Percentiles rank a stretch among this genome's conserved stretches.
Conservation (phyloP, 2,329 filamentous ascomycete species). For the Trichoderma sp. region DNA sequence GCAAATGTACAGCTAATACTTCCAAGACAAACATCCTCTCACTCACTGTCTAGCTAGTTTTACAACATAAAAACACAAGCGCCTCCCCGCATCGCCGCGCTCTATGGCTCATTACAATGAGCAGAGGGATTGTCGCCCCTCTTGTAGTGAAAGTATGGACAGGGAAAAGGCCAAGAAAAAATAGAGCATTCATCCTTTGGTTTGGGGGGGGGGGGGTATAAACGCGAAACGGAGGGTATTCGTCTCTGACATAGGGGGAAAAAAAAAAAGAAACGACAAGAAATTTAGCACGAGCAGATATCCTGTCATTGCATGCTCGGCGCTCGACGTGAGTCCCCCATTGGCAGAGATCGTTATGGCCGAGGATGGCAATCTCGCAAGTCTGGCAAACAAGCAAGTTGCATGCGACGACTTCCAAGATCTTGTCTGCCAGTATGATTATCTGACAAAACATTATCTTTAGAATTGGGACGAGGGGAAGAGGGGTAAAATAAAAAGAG, state of each 20-base stretch:
- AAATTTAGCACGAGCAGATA: conserved; percentile 15
- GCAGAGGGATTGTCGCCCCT: conserved; percentile 7
- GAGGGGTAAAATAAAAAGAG: background rate
- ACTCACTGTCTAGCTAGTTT: conserved; percentile 21
- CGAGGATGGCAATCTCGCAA: background rate
- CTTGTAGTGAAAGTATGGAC: conserved; percentile 23
- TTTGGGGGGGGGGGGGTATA: too few species aligned
- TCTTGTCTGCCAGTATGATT: background rate
- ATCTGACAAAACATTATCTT: background rate
- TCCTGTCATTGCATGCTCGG: conserved; percentile 24
- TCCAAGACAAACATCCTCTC: conserved; percentile 18
- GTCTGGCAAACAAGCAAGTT: background rate
- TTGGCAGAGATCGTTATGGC: background rate
- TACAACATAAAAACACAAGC: conserved; percentile 24
- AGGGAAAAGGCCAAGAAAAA: conserved; percentile 15
- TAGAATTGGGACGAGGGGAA: background rate
- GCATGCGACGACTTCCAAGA: background rate
- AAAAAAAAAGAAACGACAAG: conserved; percentile 15
- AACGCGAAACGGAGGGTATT: conserved; percentile 20
- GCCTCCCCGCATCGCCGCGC: conserved; percentile 15
- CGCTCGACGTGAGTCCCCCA: conserved; percentile 24
- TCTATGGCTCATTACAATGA: conserved; percentile 22
- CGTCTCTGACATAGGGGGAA: conserved; percentile 16
- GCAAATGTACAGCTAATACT: conserved; percentile 24
- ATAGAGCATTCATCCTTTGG: conserved; percentile 25